Base-by-base conservation (phyloP, 148 eudicot species). In the Amaranthus cruentus region DNA sequence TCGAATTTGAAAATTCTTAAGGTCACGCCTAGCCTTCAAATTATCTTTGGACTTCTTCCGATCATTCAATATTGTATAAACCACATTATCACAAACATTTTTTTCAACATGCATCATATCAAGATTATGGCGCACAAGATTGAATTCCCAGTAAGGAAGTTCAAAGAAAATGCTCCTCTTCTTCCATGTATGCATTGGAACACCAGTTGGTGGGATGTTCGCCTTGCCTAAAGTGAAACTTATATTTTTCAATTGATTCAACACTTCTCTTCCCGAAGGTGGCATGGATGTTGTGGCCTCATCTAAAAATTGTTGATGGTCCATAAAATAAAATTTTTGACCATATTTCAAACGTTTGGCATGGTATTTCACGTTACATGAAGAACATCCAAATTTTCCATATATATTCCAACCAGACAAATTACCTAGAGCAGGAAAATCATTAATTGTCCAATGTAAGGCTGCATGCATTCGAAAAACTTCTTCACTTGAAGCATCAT, bases 341-440 rank as follows among this genome's bases (percentile, higher is more conserved):
- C 57, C 71, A 51, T 51, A 1, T 9, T 51, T 52, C 2, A 50
- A 14, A 7, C 43, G 5, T 3, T 50, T 50, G 15, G 71, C 15
- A 6, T 12, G 50, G 7, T 13, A 15, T 2, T 68, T 52, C 3
- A 13, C 52, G 56, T 15, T 68, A 6, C 71, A 68, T 18, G 7
- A 49, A 3, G 71, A 46, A 52, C 70, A 48, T 13, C 56, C 56
- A 8, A 68, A 50, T 8, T 28, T 68, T 3, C 71, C 71, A n/a
- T 2, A 4, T 3, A 7, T 57, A 13, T 12, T n/a, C 71, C 71
- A 68, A 6, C 57, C 71, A 4, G 46, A 50, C 5, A 68, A 18
- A 55, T 50, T 68, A 2, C 71, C 71, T 7, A 50, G 51, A 6
- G 71, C 71, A 1, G 71, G 71, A 28, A 50, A 68, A 51, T 68